Evolutionary conservation across 192 early-diverging fungal species (phyloP).

Genomic region (Coemansia sp.): DNA sequence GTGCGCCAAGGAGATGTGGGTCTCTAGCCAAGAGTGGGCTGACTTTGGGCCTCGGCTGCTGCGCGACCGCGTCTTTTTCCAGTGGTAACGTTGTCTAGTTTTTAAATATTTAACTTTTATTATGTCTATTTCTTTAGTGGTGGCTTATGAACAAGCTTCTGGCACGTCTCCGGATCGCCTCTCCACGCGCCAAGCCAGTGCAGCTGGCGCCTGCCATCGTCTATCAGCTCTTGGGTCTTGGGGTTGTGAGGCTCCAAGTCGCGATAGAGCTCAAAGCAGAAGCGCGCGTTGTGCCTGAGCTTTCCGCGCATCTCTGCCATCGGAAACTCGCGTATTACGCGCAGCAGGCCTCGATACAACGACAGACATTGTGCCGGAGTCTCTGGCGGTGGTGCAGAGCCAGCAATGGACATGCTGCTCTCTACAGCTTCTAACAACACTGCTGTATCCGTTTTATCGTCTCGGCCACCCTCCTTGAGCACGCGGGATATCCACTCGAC

Average conservation of each 20-base stretch:
- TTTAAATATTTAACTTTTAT: neutral
- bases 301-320: conserved; percentile 26
- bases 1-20: conserved; percentile 79
- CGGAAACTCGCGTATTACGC: conserved; percentile 16
- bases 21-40: conserved; percentile 72
- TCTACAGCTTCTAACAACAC: neutral
- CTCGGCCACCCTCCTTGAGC: neutral
- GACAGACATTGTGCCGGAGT: neutral
- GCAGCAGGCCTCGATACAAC: conserved; percentile 30
- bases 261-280: conserved; percentile 49
- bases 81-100: conserved; percentile 54
- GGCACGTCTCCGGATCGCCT: conserved; percentile 3
- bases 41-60: conserved; percentile 68
- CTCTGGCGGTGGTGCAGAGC: neutral
- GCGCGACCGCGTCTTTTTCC: conserved; percentile 67
- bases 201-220: conserved; percentile 23
- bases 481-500: neutral
- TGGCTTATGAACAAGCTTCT: conserved; percentile 9
- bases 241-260: conserved; percentile 17
- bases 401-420: neutral
- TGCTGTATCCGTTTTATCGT: neutral
- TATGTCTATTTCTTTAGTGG: neutral
- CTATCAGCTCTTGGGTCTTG: conserved; percentile 1
- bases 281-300: conserved; percentile 37
- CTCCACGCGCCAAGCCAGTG: conserved; percentile 37